phyloP scores from a whole-genome alignment of 805 yeast species.

The Yarrowia sp. region DNA sequence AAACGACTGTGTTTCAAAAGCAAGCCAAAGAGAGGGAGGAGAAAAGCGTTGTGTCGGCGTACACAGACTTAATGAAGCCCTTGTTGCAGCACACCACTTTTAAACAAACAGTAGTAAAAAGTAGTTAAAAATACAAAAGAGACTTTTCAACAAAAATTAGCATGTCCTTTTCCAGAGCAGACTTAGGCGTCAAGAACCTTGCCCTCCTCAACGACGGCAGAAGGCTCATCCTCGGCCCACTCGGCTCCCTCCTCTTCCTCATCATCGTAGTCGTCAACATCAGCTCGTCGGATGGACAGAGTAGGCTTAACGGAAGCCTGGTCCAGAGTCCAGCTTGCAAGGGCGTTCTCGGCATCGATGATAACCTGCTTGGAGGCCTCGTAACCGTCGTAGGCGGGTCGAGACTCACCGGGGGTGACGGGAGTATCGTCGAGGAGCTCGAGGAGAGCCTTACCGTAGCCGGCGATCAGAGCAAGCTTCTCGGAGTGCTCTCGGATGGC shows the following conservation, averaged over 20 bases:
- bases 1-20: neutral
- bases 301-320: constrained; percentile 93
- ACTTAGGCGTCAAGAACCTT: constrained; percentile 28
- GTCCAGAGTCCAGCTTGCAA: constrained; percentile 95
- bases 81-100: neutral
- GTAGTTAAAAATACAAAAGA: constrained; percentile 20
- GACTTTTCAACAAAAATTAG: constrained; percentile 19
- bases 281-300: constrained; percentile 74
- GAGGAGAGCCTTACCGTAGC: constrained; percentile 95
- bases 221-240: constrained; percentile 40
- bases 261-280: constrained; percentile 58
- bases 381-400: constrained; percentile 97
- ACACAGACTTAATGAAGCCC: constrained; percentile 21
- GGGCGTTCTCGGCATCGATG: constrained; percentile 92
- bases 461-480: constrained; percentile 95
- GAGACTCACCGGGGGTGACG: constrained; percentile 98
- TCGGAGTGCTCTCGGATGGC: constrained; percentile 92
- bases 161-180: neutral
- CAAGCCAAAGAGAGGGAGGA: neutral
- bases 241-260: constrained; percentile 41
- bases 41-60: neutral
- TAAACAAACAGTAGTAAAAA: constrained; percentile 2
- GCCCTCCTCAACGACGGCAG: constrained; percentile 33
- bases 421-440: constrained; percentile 96
- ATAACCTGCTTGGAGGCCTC: constrained; percentile 98